Evolutionary conservation across 805 yeast genomes (phyloP), one percentile per base, ranked within the genome.

Genomic region (Huiozyma sinensis): DNA sequence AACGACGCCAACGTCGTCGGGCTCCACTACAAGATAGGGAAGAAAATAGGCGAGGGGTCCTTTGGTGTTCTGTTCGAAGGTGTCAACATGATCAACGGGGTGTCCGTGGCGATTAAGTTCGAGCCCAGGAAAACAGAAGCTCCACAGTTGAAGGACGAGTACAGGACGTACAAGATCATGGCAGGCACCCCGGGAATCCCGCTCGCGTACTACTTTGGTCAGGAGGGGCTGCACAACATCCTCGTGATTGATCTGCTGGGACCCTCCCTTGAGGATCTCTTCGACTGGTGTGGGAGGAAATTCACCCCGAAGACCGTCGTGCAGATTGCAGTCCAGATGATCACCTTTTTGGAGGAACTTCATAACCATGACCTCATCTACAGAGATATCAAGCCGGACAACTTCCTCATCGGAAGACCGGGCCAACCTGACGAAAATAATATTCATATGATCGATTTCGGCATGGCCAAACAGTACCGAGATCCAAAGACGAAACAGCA

Each of bases 21-120:
- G 24, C 79, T 90, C 49, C 98, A 92, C 70, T 92, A 89, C 67
- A 83, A 88, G 54, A 92, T 92, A 44, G 98, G 97, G 47, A 90
- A 90, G 64, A 92, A 92, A 69, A 90, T 92, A 48, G 98, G 98
- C 45, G 98, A 92, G 67, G 98, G 98, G 38, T 90, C 97, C 4
- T 92, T 92, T 63, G 98, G 98, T 46, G 95, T 92, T 42, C 83
- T 92, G 47, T 92, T 92, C 62, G 98, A 92, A 68, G 98, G 98
- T 50, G 77, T 86, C 39, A 92, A 92, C 63, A 74, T 92, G 60
- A 79, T 92, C 55, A 90, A 88, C 68, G 89, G 89, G 8, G 32
- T 36, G 50, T 94, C 85, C 42, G 97, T 92, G 38, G 98, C 97
- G 33, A 90, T 92, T 64, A 92, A 92, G 66, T 92, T 92, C 55